Conservation (phyloP, 176 grass and related monocot genomes). For the Microstegium vimineum region DNA sequence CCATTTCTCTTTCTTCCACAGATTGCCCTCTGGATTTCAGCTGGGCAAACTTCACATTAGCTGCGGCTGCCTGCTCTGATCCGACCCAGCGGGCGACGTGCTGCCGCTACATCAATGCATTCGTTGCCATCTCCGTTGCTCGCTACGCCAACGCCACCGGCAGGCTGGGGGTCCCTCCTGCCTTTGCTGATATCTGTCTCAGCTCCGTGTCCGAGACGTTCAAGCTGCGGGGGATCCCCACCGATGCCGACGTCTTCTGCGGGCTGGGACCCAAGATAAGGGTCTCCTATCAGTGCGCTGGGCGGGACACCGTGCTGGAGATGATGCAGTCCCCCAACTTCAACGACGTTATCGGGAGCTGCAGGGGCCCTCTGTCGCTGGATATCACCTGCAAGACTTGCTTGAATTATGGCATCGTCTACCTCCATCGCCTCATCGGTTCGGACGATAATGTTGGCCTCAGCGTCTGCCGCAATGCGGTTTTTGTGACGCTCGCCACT, state of each 20-base stretch:
- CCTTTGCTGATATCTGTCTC: conserved; percentile 79
- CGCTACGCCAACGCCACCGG: conserved; percentile 78
- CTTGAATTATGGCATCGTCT: conserved; percentile 86
- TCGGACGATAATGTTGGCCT: conserved; percentile 79
- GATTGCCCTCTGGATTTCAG: conserved; percentile 88
- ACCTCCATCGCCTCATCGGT: conserved; percentile 68
- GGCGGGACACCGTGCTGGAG: conserved; percentile 70
- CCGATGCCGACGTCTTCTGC: conserved; percentile 52
- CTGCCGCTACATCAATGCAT: conserved; percentile 95
- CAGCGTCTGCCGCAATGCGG: conserved; percentile 78
- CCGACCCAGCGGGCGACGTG: conserved; percentile 56
- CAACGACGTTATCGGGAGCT: conserved; percentile 76
- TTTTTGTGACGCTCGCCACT: conserved; percentile 82
- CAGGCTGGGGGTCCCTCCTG: conserved; percentile 73
- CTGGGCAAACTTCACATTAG: conserved; percentile 88
- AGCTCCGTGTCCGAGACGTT: conserved; percentile 58
- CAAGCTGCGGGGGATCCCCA: conserved; percentile 59
- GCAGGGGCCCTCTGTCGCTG: conserved; percentile 68
- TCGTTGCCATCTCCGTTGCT: conserved; percentile 88
- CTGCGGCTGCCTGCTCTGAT: conserved; percentile 57
- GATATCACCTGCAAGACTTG: conserved; percentile 94
- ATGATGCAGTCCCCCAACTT: conserved; percentile 98
- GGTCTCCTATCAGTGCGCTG: conserved; percentile 88
- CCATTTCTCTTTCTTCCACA: conserved; percentile 22
- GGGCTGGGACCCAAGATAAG: conserved; percentile 86